phyloP scores from a whole-genome alignment of 1,284 basidiomycete species.

The Trametes pubescens region DNA sequence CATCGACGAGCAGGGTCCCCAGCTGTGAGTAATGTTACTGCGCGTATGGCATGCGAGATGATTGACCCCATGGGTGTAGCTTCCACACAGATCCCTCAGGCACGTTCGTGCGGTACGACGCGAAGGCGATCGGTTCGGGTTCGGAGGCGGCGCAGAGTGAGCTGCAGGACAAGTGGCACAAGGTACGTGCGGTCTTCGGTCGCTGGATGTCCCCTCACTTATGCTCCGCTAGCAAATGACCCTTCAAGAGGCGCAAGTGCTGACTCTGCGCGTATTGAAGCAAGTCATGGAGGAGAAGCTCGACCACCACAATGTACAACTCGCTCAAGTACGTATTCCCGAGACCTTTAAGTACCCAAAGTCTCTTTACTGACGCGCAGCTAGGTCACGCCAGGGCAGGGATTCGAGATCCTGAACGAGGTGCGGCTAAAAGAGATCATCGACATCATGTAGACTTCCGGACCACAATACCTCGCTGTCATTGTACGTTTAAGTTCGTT shows the following conservation, averaged over 20 bases:
- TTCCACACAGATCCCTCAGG: slow-evolving; percentile 99
- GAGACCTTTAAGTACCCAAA: slow-evolving; percentile 9
- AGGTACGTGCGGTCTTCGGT: slow-evolving; percentile 57
- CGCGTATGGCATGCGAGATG: background rate
- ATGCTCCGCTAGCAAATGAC: slow-evolving; percentile 83
- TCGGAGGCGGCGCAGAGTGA: slow-evolving; percentile 98
- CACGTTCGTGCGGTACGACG: slow-evolving; percentile 96
- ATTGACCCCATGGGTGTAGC: slow-evolving; percentile 50
- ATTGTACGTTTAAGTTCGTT: slow-evolving; percentile 25
- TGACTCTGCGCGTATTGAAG: slow-evolving; percentile 92
- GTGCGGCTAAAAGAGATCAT: slow-evolving; percentile 81
- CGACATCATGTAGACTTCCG: slow-evolving; percentile 69
- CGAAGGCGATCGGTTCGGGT: slow-evolving; percentile 98
- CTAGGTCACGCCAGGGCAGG: slow-evolving; percentile 77
- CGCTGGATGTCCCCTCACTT: background rate
- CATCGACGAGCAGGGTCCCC: slow-evolving; percentile 95
- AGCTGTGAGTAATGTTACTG: slow-evolving; percentile 71
- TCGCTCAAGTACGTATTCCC: slow-evolving; percentile 79
- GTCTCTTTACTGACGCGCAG: background rate
- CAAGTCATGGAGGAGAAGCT: slow-evolving; percentile 99
- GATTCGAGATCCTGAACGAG: slow-evolving; percentile 88
- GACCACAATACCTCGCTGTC: slow-evolving; percentile 24
- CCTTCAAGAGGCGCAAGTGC: slow-evolving; percentile 85
- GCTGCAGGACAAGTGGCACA: slow-evolving; percentile 97
- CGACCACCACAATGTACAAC: slow-evolving; percentile 97